phyloP scores from a whole-genome alignment of 1,139 yeast genomes.

The Blastobotrys apis region DNA sequence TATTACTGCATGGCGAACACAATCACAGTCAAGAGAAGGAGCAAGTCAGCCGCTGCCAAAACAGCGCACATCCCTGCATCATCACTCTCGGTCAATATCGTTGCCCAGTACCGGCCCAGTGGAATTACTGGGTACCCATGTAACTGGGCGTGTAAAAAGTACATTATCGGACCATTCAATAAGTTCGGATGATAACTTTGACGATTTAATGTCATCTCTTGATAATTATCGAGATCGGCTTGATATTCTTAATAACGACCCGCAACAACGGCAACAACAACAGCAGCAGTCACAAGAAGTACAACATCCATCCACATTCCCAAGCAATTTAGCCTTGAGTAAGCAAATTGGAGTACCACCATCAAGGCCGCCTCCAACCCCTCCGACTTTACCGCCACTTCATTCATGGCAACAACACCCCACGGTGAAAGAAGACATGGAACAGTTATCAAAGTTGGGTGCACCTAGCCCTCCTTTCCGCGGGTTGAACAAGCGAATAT shows the following conservation, averaged over 20 bases:
- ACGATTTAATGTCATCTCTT: conserved; percentile 16
- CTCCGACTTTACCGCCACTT: conserved; percentile 16
- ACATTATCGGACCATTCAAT: too few relatives aligned
- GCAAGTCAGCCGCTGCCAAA: too few relatives aligned
- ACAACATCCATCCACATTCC: background rate
- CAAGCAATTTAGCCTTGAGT: conserved; percentile 7
- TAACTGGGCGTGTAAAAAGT: too few relatives aligned
- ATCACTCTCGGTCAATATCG: too few relatives aligned
- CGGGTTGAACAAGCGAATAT: conserved; percentile 10
- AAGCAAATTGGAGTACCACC: conserved; percentile 16
- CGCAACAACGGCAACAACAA: background rate
- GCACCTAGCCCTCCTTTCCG: conserved; percentile 14
- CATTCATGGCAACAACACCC: conserved; percentile 17
- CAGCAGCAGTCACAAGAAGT: conserved; percentile 1
- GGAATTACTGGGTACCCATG: too few relatives aligned
- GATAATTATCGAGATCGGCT: conserved; percentile 20
- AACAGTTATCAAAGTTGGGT: conserved; percentile 14
- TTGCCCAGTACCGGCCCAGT: too few relatives aligned
- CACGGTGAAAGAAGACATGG: conserved; percentile 16
- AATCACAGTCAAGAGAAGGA: background rate
- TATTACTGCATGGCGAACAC: conserved; percentile 8
- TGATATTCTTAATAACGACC: conserved; percentile 10
- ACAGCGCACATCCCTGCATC: background rate
- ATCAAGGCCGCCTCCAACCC: conserved; percentile 20
- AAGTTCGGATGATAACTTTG: conserved; percentile 16